phyloP scores from a whole-genome alignment of 371 early-diverging fungal genomes.

The Mucor ambiguus region DNA sequence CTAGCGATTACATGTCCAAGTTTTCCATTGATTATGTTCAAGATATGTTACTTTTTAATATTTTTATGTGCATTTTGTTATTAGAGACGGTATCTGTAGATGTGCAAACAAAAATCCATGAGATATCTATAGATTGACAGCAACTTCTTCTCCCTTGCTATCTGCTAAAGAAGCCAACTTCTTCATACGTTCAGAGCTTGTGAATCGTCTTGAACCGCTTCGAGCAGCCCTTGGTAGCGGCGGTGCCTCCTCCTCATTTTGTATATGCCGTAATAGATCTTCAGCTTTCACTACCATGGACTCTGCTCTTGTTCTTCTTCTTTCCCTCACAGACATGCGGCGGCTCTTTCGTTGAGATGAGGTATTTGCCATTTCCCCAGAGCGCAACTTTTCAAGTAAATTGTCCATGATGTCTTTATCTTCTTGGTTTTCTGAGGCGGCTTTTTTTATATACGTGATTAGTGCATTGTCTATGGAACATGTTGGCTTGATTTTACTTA shows the following conservation, averaged over 20 bases:
- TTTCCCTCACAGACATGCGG: constrained; percentile 36
- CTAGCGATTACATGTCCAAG: too few relatives aligned
- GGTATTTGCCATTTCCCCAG: constrained; percentile 67
- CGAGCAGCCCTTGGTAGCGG: constrained; percentile 30
- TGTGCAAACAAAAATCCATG: not conserved
- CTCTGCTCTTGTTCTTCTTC: constrained; percentile 59
- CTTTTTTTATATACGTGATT: not conserved
- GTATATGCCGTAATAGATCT: constrained; percentile 69
- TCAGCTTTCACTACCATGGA: constrained; percentile 70
- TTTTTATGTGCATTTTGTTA: not conserved
- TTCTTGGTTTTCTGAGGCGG: constrained; percentile 44
- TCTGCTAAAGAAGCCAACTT: constrained; percentile 47
- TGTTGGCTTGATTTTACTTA: constrained; percentile 10
- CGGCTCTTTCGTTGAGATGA: constrained; percentile 54
- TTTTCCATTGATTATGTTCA: too few relatives aligned
- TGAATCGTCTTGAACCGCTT: constrained; percentile 37
- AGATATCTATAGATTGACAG: not conserved
- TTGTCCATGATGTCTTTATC: constrained; percentile 87
- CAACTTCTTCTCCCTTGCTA: constrained; percentile 17
- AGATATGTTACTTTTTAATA: not conserved
- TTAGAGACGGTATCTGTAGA: not conserved
- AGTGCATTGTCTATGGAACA: not conserved
- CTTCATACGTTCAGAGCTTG: constrained; percentile 43
- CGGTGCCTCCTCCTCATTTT: constrained; percentile 51
- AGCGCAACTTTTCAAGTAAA: constrained; percentile 74